Conservation (phyloP, 345 rosid genomes). For the Pistacia atlantica region DNA sequence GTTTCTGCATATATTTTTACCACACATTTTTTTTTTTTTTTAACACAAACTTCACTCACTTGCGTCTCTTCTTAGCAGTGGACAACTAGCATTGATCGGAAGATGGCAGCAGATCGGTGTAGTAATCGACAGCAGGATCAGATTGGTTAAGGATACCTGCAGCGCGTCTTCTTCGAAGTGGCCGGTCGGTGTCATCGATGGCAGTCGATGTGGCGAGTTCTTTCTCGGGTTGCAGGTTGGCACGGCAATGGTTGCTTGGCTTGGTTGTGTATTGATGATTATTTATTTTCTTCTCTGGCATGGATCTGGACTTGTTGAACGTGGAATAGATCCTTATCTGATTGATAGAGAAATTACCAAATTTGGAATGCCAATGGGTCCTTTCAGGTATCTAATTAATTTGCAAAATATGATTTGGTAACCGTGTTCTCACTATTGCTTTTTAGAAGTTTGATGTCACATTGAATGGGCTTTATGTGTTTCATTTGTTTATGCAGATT, state of each 20-base stretch:
- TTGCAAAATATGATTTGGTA: neutral
- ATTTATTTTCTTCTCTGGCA: conserved; percentile 30
- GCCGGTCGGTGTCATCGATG: too few species aligned
- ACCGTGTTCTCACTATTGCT: conserved; percentile 1
- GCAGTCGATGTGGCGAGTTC: too few species aligned
- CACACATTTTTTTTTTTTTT: too few species aligned
- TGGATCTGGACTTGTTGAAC: conserved; percentile 85
- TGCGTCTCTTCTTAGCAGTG: too few species aligned
- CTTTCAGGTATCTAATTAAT: conserved; percentile 62
- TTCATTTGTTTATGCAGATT: conserved; percentile 48
- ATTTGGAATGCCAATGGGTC: conserved; percentile 99
- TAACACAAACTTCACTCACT: too few species aligned
- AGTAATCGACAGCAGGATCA: too few species aligned
- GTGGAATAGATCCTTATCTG: conserved; percentile 72
- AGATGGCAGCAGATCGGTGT: too few species aligned
- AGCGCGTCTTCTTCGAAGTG: too few species aligned
- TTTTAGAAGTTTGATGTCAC: conserved; percentile 1
- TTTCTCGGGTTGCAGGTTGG: conserved; percentile 35
- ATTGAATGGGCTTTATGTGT: conserved; percentile 4
- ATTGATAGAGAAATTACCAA: conserved; percentile 74
- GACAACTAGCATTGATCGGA: too few species aligned
- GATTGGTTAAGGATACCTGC: too few species aligned
- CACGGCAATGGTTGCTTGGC: conserved; percentile 6
- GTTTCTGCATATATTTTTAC: too few species aligned
- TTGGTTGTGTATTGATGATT: too few species aligned